phyloP scores from a whole-genome alignment of 2,329 filamentous ascomycete genomes.

The Alternaria arbusti region DNA sequence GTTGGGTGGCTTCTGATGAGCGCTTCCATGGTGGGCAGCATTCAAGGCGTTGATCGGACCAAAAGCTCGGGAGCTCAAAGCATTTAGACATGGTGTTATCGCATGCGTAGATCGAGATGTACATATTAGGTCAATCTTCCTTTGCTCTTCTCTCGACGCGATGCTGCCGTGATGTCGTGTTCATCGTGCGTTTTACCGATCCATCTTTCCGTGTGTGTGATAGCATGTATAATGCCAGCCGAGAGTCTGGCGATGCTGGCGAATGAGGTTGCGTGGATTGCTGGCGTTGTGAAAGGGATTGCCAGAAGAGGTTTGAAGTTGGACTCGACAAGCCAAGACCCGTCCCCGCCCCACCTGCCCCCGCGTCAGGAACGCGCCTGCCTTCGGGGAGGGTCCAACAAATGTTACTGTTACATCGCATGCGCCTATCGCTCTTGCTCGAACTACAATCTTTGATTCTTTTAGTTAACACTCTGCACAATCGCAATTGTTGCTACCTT shows the following conservation, averaged over 20 bases:
- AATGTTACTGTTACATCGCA: slow-evolving; percentile 1
- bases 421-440: background rate
- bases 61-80: slow-evolving; percentile 3
- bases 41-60: slow-evolving; percentile 13
- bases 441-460: background rate
- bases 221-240: background rate
- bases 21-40: background rate
- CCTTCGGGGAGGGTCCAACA: slow-evolving; percentile 10
- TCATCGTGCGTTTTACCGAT: background rate
- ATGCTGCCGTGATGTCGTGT: background rate
- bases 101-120: slow-evolving; percentile 10
- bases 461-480: background rate
- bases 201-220: background rate
- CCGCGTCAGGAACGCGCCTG: slow-evolving; percentile 25
- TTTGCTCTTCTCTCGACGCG: background rate
- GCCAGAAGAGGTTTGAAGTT: slow-evolving; percentile 16
- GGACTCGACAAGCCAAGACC: slow-evolving; percentile 21
- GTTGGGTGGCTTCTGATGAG: background rate
- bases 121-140: background rate
- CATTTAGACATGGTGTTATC: slow-evolving; percentile 12
- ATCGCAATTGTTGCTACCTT: background rate
- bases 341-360: slow-evolving; percentile 16
- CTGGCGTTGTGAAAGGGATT: slow-evolving; percentile 18
- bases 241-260: background rate
- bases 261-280: slow-evolving; percentile 3